A percentile compares a stretch with the other conserved stretches of the same genome.
These are phyloP conservation scores for Dioscorea zingiberensis DNA, from an alignment of 106 monocot species.

Conservation along the genomic window DNA sequence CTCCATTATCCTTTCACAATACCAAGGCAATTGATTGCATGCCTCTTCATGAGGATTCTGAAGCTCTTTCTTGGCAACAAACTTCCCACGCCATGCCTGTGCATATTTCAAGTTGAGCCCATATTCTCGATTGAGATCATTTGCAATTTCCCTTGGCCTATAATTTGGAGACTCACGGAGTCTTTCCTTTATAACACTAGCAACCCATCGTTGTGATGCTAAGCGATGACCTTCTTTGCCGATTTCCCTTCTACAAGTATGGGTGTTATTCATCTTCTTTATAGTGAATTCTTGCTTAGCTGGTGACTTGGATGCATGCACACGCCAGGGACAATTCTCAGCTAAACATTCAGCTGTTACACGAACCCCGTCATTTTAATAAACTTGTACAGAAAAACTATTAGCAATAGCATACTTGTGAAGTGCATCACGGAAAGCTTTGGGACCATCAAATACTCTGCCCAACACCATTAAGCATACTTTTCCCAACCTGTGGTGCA, in stretches of 20 bases:
- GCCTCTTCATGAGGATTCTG: slow-evolving; percentile 76
- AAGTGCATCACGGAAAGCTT: slow-evolving; percentile 77
- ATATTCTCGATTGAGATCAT: slow-evolving; percentile 76
- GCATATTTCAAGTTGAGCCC: slow-evolving; percentile 88
- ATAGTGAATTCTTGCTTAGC: slow-evolving; percentile 62
- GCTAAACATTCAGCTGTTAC: slow-evolving; percentile 79
- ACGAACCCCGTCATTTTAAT: slow-evolving; percentile 80
- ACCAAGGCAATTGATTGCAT: slow-evolving; percentile 76
- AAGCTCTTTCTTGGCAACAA: slow-evolving; percentile 82
- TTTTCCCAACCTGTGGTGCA: slow-evolving; percentile 56
- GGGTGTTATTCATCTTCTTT: slow-evolving; percentile 69
- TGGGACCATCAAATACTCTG: slow-evolving; percentile 71
- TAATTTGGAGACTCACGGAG: slow-evolving; percentile 70
- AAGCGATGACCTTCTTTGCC: slow-evolving; percentile 47
- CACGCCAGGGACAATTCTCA: slow-evolving; percentile 86
- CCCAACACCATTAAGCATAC: slow-evolving; percentile 71
- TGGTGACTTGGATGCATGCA: slow-evolving; percentile 71
- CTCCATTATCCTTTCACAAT: slow-evolving; percentile 74
- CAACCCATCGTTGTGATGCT: slow-evolving; percentile 88
- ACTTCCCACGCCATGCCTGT: slow-evolving; percentile 88
- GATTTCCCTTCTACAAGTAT: slow-evolving; percentile 54
- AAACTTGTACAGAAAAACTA: slow-evolving; percentile 76
- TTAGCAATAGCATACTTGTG: slow-evolving; percentile 96
- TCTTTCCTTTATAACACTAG: slow-evolving; percentile 94
- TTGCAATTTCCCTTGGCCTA: slow-evolving; percentile 84